Percentiles rank a stretch among this genome's conserved stretches.
phyloP scores from a whole-genome alignment of 1,284 basidiomycete genomes.

The Exobasidium cylindrosporum region DNA sequence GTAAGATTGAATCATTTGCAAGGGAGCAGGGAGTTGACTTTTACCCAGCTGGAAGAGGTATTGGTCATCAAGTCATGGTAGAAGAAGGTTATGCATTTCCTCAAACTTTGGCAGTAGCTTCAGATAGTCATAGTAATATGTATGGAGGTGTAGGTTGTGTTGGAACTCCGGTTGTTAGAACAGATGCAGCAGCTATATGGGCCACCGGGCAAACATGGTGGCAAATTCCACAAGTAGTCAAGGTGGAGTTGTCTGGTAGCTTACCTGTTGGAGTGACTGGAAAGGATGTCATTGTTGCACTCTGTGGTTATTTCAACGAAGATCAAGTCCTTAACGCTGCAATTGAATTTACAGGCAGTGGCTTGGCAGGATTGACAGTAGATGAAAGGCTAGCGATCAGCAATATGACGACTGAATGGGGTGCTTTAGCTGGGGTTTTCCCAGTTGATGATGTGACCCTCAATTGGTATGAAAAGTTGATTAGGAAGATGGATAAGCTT shows the following conservation, averaged over 20 bases:
- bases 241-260: conserved; percentile 81
- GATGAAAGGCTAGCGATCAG: conserved; percentile 89
- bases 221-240: conserved; percentile 96
- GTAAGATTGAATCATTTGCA: conserved; percentile 86
- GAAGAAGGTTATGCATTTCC: conserved; percentile 54
- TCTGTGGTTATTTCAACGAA: conserved; percentile 93
- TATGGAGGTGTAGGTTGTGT: conserved; percentile 97
- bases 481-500: conserved; percentile 74
- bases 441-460: conserved; percentile 81
- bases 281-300: conserved; percentile 96
- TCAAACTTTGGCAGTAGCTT: conserved; percentile 65
- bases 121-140: conserved; percentile 97
- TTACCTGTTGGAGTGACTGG: conserved; percentile 88
- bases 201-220: conserved; percentile 99
- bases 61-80: conserved; percentile 63
- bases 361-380: conserved; percentile 73
- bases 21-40: conserved; percentile 84
- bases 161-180: conserved; percentile 81
- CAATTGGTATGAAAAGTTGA: conserved; percentile 79
- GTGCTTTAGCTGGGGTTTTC: conserved; percentile 91
- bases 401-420: conserved; percentile 98
- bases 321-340: conserved; percentile 98
- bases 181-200: conserved; percentile 90
- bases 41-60: conserved; percentile 96
- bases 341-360: conserved; percentile 94